Conservation (phyloP, 495 filamentous ascomycete genomes). For the Hypoxylon crocopeplum region DNA sequence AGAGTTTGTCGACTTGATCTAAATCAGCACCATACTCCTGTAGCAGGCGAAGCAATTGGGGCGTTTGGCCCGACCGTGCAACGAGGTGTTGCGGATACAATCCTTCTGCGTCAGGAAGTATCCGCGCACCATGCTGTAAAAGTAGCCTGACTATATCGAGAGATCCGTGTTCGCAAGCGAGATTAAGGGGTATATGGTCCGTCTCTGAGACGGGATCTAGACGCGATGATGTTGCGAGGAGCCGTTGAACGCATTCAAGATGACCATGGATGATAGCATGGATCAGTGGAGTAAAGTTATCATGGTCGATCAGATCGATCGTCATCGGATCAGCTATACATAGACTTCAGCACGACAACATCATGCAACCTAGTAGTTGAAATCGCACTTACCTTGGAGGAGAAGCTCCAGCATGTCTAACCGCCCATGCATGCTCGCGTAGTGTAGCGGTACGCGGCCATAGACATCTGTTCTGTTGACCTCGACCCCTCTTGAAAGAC, state of each 20-base stretch:
- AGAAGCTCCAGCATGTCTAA: conserved; percentile 82
- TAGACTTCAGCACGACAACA: conserved; percentile 16
- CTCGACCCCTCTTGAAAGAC: conserved; percentile 72
- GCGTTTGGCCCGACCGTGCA: conserved; percentile 83
- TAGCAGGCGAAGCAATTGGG: conserved; percentile 77
- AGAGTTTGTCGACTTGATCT: conserved; percentile 90
- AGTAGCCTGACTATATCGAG: conserved; percentile 81
- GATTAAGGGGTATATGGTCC: conserved; percentile 91
- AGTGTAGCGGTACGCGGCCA: conserved; percentile 91
- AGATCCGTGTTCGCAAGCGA: conserved; percentile 93
- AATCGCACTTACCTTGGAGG: conserved; percentile 56
- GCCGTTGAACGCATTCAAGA: conserved; percentile 74
- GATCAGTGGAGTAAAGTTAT: conserved; percentile 96
- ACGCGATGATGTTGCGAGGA: conserved; percentile 74
- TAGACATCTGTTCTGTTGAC: conserved; percentile 87
- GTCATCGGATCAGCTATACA: conserved; percentile 59
- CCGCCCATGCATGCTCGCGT: conserved; percentile 92
- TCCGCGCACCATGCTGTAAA: conserved; percentile 74
- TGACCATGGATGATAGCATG: conserved; percentile 91
- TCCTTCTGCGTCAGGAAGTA: conserved; percentile 93
- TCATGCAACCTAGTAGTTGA: not conserved
- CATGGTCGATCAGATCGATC: conserved; percentile 87
- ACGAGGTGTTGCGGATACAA: conserved; percentile 98
- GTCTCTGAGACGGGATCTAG: conserved; percentile 82
- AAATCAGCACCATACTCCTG: conserved; percentile 89